phyloP scores from a whole-genome alignment of 257 asterid species.

The Leonotis leonurus region DNA sequence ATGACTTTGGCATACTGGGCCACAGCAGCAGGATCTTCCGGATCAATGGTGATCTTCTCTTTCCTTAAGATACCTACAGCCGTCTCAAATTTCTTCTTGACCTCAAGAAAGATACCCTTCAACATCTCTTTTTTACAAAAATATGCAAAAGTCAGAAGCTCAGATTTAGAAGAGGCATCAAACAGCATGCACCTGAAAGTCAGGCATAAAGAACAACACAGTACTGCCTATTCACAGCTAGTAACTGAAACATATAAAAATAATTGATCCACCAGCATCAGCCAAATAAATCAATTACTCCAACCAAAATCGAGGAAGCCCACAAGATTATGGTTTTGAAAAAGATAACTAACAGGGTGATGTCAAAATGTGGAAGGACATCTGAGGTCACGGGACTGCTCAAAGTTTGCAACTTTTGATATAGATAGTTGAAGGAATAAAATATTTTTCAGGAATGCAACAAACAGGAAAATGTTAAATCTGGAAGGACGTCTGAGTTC shows the following conservation, averaged over 20 bases:
- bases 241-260: slow-evolving; percentile 10
- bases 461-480: background rate
- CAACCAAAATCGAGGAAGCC: background rate
- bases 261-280: background rate
- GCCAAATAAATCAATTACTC: background rate
- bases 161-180: slow-evolving; percentile 6
- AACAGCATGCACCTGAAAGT: slow-evolving; percentile 4
- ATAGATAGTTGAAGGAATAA: background rate
- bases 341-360: background rate
- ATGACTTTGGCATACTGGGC: slow-evolving; percentile 77
- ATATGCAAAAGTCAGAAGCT: slow-evolving; percentile 29
- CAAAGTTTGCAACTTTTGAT: background rate
- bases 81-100: slow-evolving; percentile 86
- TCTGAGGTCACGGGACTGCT: background rate
- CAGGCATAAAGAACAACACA: background rate
- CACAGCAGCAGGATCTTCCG: slow-evolving; percentile 87
- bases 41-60: slow-evolving; percentile 91
- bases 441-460: background rate
- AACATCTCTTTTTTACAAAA: slow-evolving; percentile 57
- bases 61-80: slow-evolving; percentile 66
- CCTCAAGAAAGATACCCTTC: slow-evolving; percentile 88
- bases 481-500: too few relatives aligned
- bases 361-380: background rate
- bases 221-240: background rate
- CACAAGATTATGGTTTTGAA: too few relatives aligned